These are phyloP conservation scores for Geranium rotundifolium DNA, from an alignment of 345 rosid genomes.

Conservation along the genomic window DNA sequence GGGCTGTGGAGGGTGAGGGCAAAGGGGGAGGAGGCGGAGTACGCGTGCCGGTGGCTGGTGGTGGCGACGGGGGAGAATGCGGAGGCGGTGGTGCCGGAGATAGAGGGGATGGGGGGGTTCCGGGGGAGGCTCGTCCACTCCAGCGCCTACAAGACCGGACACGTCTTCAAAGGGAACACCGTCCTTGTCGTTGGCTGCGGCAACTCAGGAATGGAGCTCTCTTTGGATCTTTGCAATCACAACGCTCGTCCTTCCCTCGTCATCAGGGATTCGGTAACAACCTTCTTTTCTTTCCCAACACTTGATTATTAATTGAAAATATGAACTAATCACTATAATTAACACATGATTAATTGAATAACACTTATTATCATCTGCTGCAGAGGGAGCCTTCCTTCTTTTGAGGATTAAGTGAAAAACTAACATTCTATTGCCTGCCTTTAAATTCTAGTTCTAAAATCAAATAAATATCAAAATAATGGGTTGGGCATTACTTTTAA, in stretches of 20 bases:
- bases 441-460: too few relatives aligned
- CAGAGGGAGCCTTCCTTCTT: too few relatives aligned
- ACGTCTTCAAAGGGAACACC: slow-evolving; percentile 30
- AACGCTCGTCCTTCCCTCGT: slow-evolving; percentile 54
- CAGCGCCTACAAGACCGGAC: slow-evolving; percentile 45
- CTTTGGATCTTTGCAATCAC: slow-evolving; percentile 74
- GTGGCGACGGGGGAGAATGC: slow-evolving; percentile 88
- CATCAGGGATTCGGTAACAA: slow-evolving; percentile 66
- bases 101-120: slow-evolving; percentile 51
- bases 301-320: too few relatives aligned
- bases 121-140: slow-evolving; percentile 50
- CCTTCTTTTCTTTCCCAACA: too few relatives aligned
- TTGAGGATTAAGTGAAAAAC: too few relatives aligned
- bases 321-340: too few relatives aligned
- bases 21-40: slow-evolving; percentile 29
- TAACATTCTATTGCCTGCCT: too few relatives aligned
- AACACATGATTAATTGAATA: too few relatives aligned
- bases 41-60: slow-evolving; percentile 47
- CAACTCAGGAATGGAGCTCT: slow-evolving; percentile 89
- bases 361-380: too few relatives aligned
- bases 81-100: slow-evolving; percentile 41
- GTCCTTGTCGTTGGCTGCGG: slow-evolving; percentile 92
- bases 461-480: too few relatives aligned
- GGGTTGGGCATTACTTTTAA: too few relatives aligned
- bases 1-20: slow-evolving; percentile 56